Percentiles rank a stretch among this genome's conserved stretches.
These are phyloP conservation scores for Penicillium cosmopolitanum DNA, from an alignment of 495 filamentous ascomycete species.

Conservation along the genomic window DNA sequence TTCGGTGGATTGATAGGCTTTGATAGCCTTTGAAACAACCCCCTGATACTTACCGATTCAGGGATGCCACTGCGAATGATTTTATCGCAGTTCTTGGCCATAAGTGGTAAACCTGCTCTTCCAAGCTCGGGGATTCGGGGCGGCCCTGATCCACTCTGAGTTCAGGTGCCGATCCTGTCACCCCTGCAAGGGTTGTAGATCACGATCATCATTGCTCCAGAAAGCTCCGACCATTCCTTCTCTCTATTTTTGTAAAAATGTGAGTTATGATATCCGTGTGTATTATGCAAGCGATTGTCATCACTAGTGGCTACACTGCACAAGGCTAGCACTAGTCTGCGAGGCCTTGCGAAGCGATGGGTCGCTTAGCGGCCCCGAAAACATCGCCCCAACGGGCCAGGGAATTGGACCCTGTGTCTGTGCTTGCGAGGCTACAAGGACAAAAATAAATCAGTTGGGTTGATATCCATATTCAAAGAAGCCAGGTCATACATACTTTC, in stretches of 20 bases:
- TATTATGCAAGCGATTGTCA: background rate
- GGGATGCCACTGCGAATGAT: background rate
- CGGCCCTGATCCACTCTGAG: background rate
- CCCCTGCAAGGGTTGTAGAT: background rate
- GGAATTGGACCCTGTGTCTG: too few relatives aligned
- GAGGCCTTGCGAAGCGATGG: background rate
- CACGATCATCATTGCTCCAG: background rate
- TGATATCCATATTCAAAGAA: too few relatives aligned
- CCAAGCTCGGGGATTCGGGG: background rate
- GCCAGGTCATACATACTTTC: too few relatives aligned
- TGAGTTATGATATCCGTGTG: too few relatives aligned
- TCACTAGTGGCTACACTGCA: background rate
- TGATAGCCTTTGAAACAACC: too few relatives aligned
- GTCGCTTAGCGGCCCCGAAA: background rate
- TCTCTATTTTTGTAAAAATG: too few relatives aligned
- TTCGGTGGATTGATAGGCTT: too few relatives aligned
- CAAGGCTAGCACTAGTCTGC: background rate
- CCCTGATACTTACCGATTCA: too few relatives aligned
- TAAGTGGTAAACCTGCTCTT: background rate
- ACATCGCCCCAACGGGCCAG: too few relatives aligned
- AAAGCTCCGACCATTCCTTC: conserved; percentile 2
- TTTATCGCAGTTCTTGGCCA: background rate
- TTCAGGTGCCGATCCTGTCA: background rate
- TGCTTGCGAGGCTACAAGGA: too few relatives aligned
- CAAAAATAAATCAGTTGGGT: too few relatives aligned